Base-by-base conservation (phyloP, 2,329 filamentous ascomycete species). In the Botrytis elliptica region DNA sequence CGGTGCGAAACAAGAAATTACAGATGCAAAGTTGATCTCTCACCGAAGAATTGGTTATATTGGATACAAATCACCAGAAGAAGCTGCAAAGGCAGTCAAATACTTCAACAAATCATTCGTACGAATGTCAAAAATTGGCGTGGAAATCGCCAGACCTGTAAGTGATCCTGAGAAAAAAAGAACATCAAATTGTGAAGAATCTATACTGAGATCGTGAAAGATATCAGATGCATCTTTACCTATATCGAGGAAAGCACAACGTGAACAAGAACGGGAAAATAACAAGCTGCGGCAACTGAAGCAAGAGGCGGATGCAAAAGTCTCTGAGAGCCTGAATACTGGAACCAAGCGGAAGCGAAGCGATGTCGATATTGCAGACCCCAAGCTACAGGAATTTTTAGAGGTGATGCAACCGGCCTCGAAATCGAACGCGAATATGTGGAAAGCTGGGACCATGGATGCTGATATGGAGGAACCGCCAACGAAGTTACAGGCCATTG, bases 21-120 rank as follows among this genome's bases (percentile, higher is more conserved):
- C 95, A 71, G 96, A 99, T 84, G 89, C 94, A 79, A 97, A 97
- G 87, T 89, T 98, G 81, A 93, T 98, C 81, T 89, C 93, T 9
- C 91, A 94, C 80, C 90, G 96, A 79, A 90, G 95, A 78, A 98
- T 99, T 83, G 96, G 95, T 79, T 99, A 97, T 87, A 90, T 99
- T 75, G 96, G 96, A 76, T 98, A 95, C 86, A 95, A 93, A 84
- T 93, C 89, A 70, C 85, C 92, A 22, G 90, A 95, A 75, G 92
- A 93, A 81, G 96, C 96, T 73, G 86, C 89, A 73, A 89, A 91
- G 80, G 95, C 96, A 63, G 92, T 97, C 82, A 95, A 93, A 83
- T 97, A 97, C 85, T 98, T 98, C 87, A 95, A 99, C 86, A 93
- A 90, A 82, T 92, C 95, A 76, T 99, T 94, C 84, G 94, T 99